Percentiles rank a stretch among this genome's conserved stretches.
These are phyloP conservation scores for Hebeloma cylindrosporum DNA, from an alignment of 768 basidiomycete species.

Conservation along the genomic window DNA sequence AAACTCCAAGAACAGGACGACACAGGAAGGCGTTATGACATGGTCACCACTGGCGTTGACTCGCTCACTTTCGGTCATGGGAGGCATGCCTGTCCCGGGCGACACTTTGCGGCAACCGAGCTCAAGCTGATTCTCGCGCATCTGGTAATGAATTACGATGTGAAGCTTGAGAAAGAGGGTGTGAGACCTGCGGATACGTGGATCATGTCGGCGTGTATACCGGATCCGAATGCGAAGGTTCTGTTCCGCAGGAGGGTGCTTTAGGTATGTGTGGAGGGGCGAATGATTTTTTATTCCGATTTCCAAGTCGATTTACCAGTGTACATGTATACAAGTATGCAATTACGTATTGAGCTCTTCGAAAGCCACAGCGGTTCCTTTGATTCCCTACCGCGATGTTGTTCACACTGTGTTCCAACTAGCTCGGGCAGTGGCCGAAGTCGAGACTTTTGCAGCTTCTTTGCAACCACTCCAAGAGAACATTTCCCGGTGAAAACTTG, in stretches of 20 bases:
- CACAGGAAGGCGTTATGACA: constrained; percentile 14
- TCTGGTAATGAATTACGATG: constrained; percentile 38
- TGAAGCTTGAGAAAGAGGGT: constrained; percentile 33
- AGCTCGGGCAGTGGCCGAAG: no score
- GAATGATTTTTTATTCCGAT: no score
- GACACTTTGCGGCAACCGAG: constrained; percentile 44
- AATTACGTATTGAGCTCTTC: no score
- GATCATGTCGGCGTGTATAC: constrained; percentile 2
- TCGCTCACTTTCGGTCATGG: constrained; percentile 39
- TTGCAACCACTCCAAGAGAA: no score
- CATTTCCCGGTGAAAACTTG: no score
- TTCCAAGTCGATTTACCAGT: no score
- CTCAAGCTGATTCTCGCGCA: constrained; percentile 48
- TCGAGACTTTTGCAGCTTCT: no score
- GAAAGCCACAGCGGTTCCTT: no score
- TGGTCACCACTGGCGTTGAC: constrained; percentile 23
- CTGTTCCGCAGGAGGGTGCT: constrained; percentile 6
- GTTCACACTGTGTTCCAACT: no score
- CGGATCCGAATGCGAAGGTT: constrained; percentile 8
- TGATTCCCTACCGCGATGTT: no score
- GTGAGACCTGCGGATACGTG: not conserved
- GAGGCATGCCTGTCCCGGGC: constrained; percentile 33
- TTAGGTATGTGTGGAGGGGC: no score
- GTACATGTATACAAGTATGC: no score
- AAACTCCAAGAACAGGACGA: constrained; percentile 26